These are phyloP conservation scores for Termitomyces sp. DNA, from an alignment of 768 basidiomycete species.

Conservation along the genomic window DNA sequence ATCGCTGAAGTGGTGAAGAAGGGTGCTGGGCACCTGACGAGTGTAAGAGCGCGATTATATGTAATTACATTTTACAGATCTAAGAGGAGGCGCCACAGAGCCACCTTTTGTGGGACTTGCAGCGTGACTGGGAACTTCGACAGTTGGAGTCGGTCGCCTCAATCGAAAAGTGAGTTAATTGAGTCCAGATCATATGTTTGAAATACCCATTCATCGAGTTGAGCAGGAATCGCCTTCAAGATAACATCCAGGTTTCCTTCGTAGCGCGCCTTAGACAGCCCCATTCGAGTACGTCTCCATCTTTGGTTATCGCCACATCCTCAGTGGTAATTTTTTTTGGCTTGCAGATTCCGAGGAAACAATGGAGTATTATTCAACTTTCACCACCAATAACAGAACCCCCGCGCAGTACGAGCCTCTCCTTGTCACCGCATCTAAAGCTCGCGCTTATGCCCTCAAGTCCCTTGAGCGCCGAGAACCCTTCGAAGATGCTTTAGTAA, in stretches of 20 bases:
- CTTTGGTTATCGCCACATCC: background rate
- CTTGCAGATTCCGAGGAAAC: conserved; percentile 76
- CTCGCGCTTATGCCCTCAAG: conserved; percentile 54
- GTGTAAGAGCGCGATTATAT: conserved; percentile 32
- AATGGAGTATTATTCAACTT: conserved; percentile 80
- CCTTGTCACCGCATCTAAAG: conserved; percentile 74
- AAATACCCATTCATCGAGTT: conserved; percentile 29
- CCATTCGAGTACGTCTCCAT: conserved; percentile 54
- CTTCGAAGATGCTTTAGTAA: conserved; percentile 57
- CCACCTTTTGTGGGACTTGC: conserved; percentile 62
- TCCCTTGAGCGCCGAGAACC: conserved; percentile 59
- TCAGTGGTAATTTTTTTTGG: background rate
- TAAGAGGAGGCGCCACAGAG: conserved; percentile 39
- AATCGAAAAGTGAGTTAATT: conserved; percentile 38
- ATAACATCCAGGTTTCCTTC: conserved; percentile 50
- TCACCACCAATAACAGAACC: conserved; percentile 76
- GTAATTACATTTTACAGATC: background rate
- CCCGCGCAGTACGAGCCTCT: conserved; percentile 71
- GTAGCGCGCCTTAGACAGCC: conserved; percentile 70
- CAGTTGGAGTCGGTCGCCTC: conserved; percentile 43
- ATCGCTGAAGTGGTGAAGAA: conserved; percentile 49
- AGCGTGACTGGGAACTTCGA: conserved; percentile 72
- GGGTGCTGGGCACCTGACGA: conserved; percentile 56
- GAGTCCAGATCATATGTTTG: background rate
- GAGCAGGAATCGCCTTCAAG: conserved; percentile 27